These are phyloP conservation scores for Leptosphaerulina australis DNA, from an alignment of 2,329 filamentous ascomycete genomes.

Conservation along the genomic window DNA sequence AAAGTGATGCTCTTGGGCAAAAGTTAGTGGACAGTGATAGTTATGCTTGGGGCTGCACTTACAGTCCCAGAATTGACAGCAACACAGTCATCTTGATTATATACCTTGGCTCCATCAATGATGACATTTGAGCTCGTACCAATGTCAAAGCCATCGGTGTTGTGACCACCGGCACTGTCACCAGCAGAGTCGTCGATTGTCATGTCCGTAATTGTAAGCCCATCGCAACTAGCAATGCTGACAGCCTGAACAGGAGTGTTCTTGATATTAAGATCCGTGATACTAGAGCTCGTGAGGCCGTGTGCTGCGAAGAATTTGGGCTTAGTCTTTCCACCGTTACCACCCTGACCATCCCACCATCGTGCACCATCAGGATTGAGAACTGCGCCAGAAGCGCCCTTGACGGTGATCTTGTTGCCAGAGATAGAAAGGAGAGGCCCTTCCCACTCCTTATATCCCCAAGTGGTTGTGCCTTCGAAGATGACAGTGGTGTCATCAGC, in stretches of 20 bases:
- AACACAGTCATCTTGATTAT: conserved; percentile 66
- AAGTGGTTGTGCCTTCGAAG: conserved; percentile 69
- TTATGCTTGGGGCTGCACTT: conserved; percentile 2
- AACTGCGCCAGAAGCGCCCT: conserved; percentile 60
- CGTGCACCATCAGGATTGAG: conserved; percentile 62
- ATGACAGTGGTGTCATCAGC: conserved; percentile 60
- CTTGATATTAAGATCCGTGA: conserved; percentile 57
- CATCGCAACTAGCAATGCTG: conserved; percentile 51
- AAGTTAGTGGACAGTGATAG: conserved; percentile 2
- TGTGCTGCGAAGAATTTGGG: conserved; percentile 62
- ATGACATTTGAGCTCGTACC: conserved; percentile 55
- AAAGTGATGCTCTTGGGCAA: conserved; percentile 37
- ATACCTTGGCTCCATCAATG: conserved; percentile 58
- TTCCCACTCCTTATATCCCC: conserved; percentile 68
- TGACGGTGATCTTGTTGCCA: conserved; percentile 64
- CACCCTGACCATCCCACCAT: conserved; percentile 59
- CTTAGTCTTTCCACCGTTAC: conserved; percentile 52
- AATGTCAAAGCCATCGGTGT: conserved; percentile 65
- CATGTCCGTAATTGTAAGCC: conserved; percentile 56
- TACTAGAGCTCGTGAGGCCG: conserved; percentile 56
- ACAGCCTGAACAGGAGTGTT: conserved; percentile 63
- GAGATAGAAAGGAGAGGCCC: conserved; percentile 67
- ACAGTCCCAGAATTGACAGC: conserved; percentile 62
- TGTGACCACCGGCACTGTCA: conserved; percentile 50
- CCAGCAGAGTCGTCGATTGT: conserved; percentile 64